Percentiles rank a stretch among this genome's conserved stretches.
Conservation (phyloP, 495 filamentous ascomycete genomes). For the Neohortaea acidophila region DNA sequence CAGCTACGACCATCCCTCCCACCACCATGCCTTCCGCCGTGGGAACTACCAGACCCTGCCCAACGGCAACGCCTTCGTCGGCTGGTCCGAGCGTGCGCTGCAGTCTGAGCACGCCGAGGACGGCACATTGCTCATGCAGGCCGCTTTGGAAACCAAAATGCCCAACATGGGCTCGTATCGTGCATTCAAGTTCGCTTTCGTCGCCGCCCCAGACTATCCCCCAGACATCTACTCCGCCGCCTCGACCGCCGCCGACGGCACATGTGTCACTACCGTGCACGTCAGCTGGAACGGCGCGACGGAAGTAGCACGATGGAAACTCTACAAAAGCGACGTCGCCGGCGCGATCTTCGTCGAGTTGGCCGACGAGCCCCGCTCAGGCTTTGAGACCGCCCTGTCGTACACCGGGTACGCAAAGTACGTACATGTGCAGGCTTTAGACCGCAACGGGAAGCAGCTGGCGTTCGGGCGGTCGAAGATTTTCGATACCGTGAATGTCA, state of each 20-base stretch:
- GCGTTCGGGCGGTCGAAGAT: neutral
- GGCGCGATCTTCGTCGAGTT: neutral
- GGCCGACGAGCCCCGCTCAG: neutral
- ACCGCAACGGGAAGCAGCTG: neutral
- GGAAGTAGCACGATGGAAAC: conserved; percentile 7
- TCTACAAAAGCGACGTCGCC: neutral
- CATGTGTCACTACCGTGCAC: conserved; percentile 2
- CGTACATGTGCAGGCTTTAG: neutral
- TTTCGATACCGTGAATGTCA: neutral
- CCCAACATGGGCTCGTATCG: conserved; percentile 2
- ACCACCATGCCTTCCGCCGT: neutral
- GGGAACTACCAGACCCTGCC: conserved; percentile 4
- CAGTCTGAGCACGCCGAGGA: conserved; percentile 4
- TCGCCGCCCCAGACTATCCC: neutral
- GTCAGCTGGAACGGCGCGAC: conserved; percentile 18
- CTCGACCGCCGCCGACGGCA: neutral
- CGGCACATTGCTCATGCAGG: conserved; percentile 3
- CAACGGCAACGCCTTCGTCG: conserved; percentile 11
- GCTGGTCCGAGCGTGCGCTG: conserved; percentile 6
- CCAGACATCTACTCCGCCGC: conserved; percentile 6
- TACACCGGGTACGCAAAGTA: conserved; percentile 6
- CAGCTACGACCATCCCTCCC: conserved; percentile 4
- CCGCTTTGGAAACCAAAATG: neutral
- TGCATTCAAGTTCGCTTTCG: conserved; percentile 5
- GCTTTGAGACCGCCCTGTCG: conserved; percentile 2